A percentile compares a stretch with the other conserved stretches of the same genome.
Conservation (phyloP, 768 basidiomycete species). For the Lyophyllum shimeji region DNA sequence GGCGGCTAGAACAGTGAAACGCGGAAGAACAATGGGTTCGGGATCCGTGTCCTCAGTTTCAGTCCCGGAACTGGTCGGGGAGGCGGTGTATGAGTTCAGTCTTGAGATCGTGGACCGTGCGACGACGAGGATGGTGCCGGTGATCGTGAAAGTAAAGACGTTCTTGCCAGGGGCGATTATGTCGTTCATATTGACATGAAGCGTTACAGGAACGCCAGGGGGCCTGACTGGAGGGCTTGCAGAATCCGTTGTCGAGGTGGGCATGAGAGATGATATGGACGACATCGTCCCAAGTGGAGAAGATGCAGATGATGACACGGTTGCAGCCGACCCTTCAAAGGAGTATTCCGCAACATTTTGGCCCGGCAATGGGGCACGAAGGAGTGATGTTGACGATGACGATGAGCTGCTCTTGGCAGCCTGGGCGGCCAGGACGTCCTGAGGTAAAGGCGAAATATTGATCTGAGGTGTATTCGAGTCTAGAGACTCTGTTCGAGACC, state of each 20-base stretch:
- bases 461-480: constrained; percentile 38
- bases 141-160: constrained; percentile 62
- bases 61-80: constrained; percentile 2
- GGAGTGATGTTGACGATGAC: constrained; percentile 59
- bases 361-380: constrained; percentile 72
- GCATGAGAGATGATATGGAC: constrained; percentile 50
- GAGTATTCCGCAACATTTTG: constrained; percentile 70
- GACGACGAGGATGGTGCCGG: constrained; percentile 62
- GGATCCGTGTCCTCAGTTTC: constrained; percentile 31
- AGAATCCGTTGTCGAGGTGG: constrained; percentile 30
- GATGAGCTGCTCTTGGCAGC: constrained; percentile 38
- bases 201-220: constrained; percentile 64
- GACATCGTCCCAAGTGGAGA: constrained; percentile 39
- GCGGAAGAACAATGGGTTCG: constrained; percentile 61
- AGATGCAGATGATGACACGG: constrained; percentile 33
- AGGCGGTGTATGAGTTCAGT: constrained; percentile 20
- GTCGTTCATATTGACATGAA: constrained; percentile 82
- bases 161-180: constrained; percentile 65
- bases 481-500: constrained; percentile 48
- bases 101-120: constrained; percentile 36
- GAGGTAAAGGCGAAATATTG: constrained; percentile 20
- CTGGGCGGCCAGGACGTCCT: constrained; percentile 12
- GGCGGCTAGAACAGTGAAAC: constrained; percentile 67
- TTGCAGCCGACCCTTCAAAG: constrained; percentile 55
- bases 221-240: constrained; percentile 29